phyloP scores from a whole-genome alignment of 768 basidiomycete genomes.

The Tephrocybe sp. region DNA sequence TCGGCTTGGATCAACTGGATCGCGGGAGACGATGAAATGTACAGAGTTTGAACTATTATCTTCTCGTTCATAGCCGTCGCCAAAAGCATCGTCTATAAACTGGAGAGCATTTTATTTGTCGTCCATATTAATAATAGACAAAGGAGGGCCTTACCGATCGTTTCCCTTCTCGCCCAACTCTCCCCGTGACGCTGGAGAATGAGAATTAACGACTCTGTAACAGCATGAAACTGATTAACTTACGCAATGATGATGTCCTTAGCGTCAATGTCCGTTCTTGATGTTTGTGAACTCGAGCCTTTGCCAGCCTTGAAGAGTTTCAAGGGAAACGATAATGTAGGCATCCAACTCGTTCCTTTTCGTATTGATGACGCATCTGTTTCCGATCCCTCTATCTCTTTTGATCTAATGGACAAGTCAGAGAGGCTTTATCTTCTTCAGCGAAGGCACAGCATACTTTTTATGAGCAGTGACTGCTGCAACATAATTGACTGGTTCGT shows the following conservation, averaged over 20 bases:
- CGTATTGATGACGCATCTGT: not conserved
- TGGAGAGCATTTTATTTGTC: not conserved
- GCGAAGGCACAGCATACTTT: not conserved
- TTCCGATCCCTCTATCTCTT: constrained; percentile 1
- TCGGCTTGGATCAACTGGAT: constrained; percentile 4
- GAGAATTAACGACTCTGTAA: not conserved
- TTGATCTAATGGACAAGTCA: not conserved
- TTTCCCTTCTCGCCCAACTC: constrained; percentile 10
- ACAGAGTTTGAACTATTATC: not conserved
- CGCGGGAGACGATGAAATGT: constrained; percentile 4
- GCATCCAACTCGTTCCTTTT: not conserved
- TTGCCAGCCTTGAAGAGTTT: constrained; percentile 5
- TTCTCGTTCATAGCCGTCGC: not conserved
- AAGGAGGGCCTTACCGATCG: constrained; percentile 1
- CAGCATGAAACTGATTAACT: not conserved
- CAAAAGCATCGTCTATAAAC: constrained; percentile 9
- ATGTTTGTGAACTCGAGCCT: not conserved
- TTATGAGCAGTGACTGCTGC: not conserved
- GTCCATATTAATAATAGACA: not conserved
- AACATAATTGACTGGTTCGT: not conserved
- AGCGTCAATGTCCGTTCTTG: not conserved
- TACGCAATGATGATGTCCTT: constrained; percentile 12
- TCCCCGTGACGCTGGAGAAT: constrained; percentile 4
- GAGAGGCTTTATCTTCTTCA: not conserved
- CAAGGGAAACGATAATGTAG: not conserved